Base-by-base conservation (phyloP, 2,329 filamentous ascomycete species). In the Fusarium agapanthi region DNA sequence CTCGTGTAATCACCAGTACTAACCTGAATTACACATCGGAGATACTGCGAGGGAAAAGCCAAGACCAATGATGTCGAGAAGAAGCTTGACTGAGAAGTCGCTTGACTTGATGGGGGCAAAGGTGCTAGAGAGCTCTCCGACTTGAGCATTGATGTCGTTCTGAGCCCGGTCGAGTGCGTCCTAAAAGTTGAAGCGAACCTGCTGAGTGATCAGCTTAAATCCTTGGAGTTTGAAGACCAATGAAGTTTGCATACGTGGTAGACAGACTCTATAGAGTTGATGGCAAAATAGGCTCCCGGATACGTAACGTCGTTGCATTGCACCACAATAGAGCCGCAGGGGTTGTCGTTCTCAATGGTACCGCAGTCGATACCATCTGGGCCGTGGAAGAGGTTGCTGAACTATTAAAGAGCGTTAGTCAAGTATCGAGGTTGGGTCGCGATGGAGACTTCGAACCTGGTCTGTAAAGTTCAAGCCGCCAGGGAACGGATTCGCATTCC, bases 341-440 rank as follows among this genome's bases (percentile, higher is more conserved):
- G 48, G 10, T 53, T 53, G 18, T 37, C 48, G n/a, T 53, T 53
- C 48, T 53, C 48, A 2, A 53, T 53, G 10, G 48, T 37, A 13
- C 48, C 48, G 2, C 48, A 53, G 7, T 53, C 48, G 4, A 53
- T 53, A 2, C 32, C 48, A 9, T 53, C 48, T 28, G 48, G 48
- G 2, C 48, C 32, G 5, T 37, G 48, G 13, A 53, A 53, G 0
- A 53, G 24, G 24, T 37, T 53, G 10, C 48, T 53, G 1, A 53
- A 53, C 32, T 53, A 22, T 22, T 5, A 4, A 22, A 1, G 1
- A 16, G 10, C 3, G 24, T 53, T 13, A 28, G 48, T 26, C 1
- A 12, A 16, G 0, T 53, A 15, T 22, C 0, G 6, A 5, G 0
- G 2, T 7, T 6, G 0, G 18, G 2, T 28, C 24, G 3, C 7